These are phyloP conservation scores for Hibiscus tridactylites DNA, from an alignment of 345 rosid genomes.

Conservation along the genomic window DNA sequence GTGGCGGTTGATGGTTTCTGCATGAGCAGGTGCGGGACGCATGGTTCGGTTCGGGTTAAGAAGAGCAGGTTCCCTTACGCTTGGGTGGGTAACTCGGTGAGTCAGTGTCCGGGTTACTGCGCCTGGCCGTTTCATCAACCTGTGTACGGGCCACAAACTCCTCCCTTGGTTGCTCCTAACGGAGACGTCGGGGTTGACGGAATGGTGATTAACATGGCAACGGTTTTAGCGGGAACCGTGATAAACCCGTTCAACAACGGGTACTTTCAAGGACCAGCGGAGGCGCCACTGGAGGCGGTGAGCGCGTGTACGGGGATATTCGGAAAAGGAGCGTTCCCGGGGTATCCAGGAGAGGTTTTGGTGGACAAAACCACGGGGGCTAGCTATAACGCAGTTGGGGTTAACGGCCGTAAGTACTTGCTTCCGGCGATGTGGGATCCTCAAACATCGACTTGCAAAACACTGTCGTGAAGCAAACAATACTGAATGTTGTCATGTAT, in stretches of 20 bases:
- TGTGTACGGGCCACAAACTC: conserved; percentile 65
- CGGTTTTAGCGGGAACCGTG: conserved; percentile 67
- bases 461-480: conserved; percentile 26
- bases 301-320: conserved; percentile 71
- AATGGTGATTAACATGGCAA: conserved; percentile 71
- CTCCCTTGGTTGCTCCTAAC: conserved; percentile 66
- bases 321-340: conserved; percentile 76
- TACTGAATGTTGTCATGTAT: background rate
- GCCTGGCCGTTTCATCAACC: conserved; percentile 95
- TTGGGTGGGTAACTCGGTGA: conserved; percentile 76
- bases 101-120: conserved; percentile 74
- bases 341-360: conserved; percentile 54
- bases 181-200: conserved; percentile 88
- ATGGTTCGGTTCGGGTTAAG: conserved; percentile 26
- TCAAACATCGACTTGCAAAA: conserved; percentile 47
- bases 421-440: conserved; percentile 98
- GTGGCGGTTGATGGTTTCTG: conserved; percentile 71
- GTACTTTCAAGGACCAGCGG: conserved; percentile 57
- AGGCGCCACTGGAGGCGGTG: conserved; percentile 71
- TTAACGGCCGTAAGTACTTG: conserved; percentile 52
- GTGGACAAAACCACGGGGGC: conserved; percentile 55
- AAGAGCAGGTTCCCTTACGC: conserved; percentile 33
- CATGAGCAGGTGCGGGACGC: conserved; percentile 67
- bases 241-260: conserved; percentile 76
- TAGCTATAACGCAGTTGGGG: conserved; percentile 56